A percentile compares a stretch with the other conserved stretches of the same genome.
Conservation (phyloP, 202 grass and related monocot genomes). For the Bolboschoenoplectus hybrid region DNA sequence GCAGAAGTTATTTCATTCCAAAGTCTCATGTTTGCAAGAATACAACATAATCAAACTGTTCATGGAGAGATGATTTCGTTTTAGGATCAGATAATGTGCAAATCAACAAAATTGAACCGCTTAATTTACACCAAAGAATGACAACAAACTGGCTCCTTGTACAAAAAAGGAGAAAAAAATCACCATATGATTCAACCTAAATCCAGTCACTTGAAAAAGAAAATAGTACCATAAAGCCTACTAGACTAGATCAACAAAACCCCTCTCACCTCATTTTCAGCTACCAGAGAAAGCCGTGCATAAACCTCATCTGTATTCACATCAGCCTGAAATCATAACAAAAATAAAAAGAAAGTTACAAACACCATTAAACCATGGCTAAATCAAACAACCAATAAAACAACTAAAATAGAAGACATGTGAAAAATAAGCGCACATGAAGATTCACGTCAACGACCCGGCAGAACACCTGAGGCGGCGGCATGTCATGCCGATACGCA, state of each 20-base stretch:
- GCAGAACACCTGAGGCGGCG: slow-evolving; percentile 72
- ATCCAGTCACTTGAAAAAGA: neutral
- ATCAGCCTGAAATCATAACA: slow-evolving; percentile 66
- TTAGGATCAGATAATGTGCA: neutral
- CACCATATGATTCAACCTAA: slow-evolving; percentile 22
- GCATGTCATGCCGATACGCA: slow-evolving; percentile 47
- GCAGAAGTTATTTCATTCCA: neutral
- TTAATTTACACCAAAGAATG: neutral
- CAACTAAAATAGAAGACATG: neutral
- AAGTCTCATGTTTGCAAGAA: neutral
- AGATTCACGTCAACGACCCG: slow-evolving; percentile 82
- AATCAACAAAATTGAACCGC: slow-evolving; percentile 23
- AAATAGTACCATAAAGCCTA: neutral
- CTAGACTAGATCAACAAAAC: slow-evolving; percentile 17
- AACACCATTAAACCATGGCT: slow-evolving; percentile 2
- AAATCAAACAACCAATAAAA: neutral
- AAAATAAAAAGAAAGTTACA: slow-evolving; percentile 11
- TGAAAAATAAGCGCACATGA: slow-evolving; percentile 60
- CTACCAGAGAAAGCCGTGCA: slow-evolving; percentile 68
- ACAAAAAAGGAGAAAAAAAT: neutral
- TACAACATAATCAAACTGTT: neutral
- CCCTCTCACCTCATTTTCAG: slow-evolving; percentile 58
- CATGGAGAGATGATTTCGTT: neutral
- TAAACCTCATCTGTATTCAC: slow-evolving; percentile 80
- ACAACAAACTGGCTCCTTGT: neutral